phyloP scores from a whole-genome alignment of 371 early-diverging fungal genomes.

The Mucor mucedo region DNA sequence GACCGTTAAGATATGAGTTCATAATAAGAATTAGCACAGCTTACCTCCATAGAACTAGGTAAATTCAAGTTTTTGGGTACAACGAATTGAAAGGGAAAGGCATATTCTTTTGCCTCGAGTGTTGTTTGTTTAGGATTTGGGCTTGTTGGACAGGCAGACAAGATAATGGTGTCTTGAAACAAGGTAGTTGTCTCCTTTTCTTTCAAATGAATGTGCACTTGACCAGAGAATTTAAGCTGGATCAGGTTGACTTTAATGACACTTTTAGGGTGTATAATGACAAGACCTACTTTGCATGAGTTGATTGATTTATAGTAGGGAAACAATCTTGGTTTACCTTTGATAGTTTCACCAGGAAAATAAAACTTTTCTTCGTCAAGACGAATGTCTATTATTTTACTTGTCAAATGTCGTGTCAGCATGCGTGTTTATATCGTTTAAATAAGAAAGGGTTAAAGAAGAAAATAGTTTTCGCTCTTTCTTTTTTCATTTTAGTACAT shows the following conservation, averaged over 20 bases:
- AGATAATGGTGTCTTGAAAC: conserved; percentile 36
- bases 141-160: conserved; percentile 30
- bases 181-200: conserved; percentile 44
- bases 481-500: conserved; percentile 5
- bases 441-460: not conserved
- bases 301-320: not conserved
- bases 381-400: conserved; percentile 45
- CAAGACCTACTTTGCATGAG: conserved; percentile 31
- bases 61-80: conserved; percentile 46
- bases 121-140: conserved; percentile 22
- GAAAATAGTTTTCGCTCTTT: not conserved
- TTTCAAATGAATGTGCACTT: conserved; percentile 41
- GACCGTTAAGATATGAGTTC: no score
- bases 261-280: conserved; percentile 44
- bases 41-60: conserved; percentile 57
- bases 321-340: conserved; percentile 34
- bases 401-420: conserved; percentile 20
- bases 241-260: conserved; percentile 52
- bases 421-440: not conserved
- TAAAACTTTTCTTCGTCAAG: conserved; percentile 56
- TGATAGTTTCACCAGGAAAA: conserved; percentile 53
- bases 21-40: not conserved
- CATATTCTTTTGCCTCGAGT: conserved; percentile 43
- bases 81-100: conserved; percentile 46
- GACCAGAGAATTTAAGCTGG: conserved; percentile 43